Conservation (phyloP, 257 asterid genomes). For the Leptodermis oblonga region DNA sequence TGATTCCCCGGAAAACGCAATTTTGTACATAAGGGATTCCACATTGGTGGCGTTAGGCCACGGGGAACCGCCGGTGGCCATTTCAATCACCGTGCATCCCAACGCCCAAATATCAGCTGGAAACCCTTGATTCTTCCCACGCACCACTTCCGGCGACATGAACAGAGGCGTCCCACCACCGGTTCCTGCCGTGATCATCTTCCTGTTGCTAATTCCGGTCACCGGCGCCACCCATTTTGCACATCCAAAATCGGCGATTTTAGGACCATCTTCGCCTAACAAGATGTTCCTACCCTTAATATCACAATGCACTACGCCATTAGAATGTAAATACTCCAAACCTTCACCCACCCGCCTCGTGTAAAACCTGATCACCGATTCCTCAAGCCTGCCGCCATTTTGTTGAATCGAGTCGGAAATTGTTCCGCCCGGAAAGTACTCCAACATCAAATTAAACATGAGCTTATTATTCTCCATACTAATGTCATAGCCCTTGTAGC, state of each 20-base stretch:
- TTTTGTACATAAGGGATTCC: conserved; percentile 35
- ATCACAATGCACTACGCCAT: conserved; percentile 71
- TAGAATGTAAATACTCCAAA: conserved; percentile 55
- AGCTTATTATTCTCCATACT: conserved; percentile 30
- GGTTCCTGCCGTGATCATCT: neutral
- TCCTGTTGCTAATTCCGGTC: conserved; percentile 9
- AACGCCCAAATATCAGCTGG: conserved; percentile 78
- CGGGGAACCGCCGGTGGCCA: conserved; percentile 63
- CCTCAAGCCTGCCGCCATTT: conserved; percentile 36
- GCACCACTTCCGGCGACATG: conserved; percentile 83
- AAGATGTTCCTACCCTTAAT: conserved; percentile 66
- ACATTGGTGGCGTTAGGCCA: conserved; percentile 46
- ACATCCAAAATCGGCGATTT: conserved; percentile 76
- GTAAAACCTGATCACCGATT: conserved; percentile 30
- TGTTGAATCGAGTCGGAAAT: conserved; percentile 28
- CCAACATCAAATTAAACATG: conserved; percentile 54
- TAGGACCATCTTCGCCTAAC: conserved; percentile 33
- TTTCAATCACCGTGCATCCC: conserved; percentile 73
- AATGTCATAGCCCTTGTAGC: conserved; percentile 46
- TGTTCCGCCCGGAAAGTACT: conserved; percentile 45
- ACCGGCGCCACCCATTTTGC: conserved; percentile 30
- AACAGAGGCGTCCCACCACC: conserved; percentile 67
- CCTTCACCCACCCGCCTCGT: conserved; percentile 45
- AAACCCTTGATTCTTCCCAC: conserved; percentile 63
- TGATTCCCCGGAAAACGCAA: conserved; percentile 53